Base-by-base conservation (phyloP, 352 stramenopile genomes). In the Elongisporangium senticosum region DNA sequence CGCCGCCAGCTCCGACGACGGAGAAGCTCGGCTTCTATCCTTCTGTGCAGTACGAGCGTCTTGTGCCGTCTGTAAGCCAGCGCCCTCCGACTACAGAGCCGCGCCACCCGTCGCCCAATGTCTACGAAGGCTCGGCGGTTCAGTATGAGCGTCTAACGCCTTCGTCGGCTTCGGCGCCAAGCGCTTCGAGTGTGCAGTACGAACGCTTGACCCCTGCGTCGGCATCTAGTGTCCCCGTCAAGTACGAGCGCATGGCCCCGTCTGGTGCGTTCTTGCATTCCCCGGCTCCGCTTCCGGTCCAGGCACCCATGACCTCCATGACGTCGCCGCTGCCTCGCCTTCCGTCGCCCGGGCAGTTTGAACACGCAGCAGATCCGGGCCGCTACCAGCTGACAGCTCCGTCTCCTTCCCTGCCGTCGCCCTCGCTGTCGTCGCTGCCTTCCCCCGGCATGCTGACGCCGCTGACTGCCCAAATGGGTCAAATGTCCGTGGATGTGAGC, bases 391-490 rank as follows among this genome's bases (percentile, higher is more conserved):
- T 75, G 7, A 62, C 69, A 13, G 61, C 58, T 17, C 67, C 71
- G 48, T 79, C 76, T 49, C 62, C 63, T 8, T 70, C 65, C 0
- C 57, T 59, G 26, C 71, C 71, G 17, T 74, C 70, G 19, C 68
- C 73, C 4, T 65, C 63, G 20, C 28, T 84, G 40, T 74, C 72
- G 37, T 79, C 67, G 15, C 59, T 84, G 20, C 75, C 75, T 3
- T 84, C 75, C 0, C 75, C 75, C 15, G 75, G 75, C 4, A 84
- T 84, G 75, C 69, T 84, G 8, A 84, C 75, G 19, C 74, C 74
- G n/a, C 58, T 84, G 0, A 69, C 67, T 0, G 62, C 65, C 26
- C 26, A 37, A 37, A 37, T 37, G 26, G 26, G 26, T 6, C 26
- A 37, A 37, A 37, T 37, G 26, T 37, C 26, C 8, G 26, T 37